Percentiles rank a stretch among this genome's conserved stretches.
Conservation (phyloP, 202 grass and related monocot genomes). For the Eragrostis tef region DNA sequence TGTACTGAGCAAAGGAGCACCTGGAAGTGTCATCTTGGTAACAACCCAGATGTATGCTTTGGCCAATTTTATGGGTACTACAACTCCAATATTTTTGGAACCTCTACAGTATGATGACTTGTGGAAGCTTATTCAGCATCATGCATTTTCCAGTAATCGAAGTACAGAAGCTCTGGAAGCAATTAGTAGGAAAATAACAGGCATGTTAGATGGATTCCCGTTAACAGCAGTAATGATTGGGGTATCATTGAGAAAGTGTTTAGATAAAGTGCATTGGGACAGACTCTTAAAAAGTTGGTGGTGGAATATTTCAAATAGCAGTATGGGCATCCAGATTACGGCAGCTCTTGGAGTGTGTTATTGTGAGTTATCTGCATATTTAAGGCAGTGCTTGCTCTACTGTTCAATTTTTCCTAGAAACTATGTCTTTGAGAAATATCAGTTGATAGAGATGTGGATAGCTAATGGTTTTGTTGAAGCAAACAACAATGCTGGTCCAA, state of each 20-base stretch:
- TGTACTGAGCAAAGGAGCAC: constrained; percentile 24
- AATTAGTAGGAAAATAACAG: constrained; percentile 33
- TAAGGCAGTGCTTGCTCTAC: constrained; percentile 51
- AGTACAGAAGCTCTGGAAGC: not conserved
- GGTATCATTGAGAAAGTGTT: not conserved
- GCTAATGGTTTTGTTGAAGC: constrained; percentile 46
- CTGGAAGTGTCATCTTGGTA: constrained; percentile 52
- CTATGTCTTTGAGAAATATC: constrained; percentile 35
- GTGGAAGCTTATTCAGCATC: constrained; percentile 37
- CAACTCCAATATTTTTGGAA: constrained; percentile 35
- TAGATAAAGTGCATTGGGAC: constrained; percentile 23
- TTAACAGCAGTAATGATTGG: constrained; percentile 36
- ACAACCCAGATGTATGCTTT: constrained; percentile 48
- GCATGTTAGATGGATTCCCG: constrained; percentile 40
- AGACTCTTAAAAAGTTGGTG: constrained; percentile 10
- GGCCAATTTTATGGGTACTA: constrained; percentile 39
- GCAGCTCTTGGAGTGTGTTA: constrained; percentile 47
- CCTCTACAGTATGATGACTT: constrained; percentile 33
- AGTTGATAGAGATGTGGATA: constrained; percentile 53
- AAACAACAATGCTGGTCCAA: not conserved
- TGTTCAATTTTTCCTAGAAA: constrained; percentile 50
- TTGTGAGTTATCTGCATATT: constrained; percentile 28
- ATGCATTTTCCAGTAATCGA: constrained; percentile 27
- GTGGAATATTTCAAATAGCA: constrained; percentile 21
- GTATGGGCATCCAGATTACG: not conserved